These are phyloP conservation scores for Lyophyllum semitale DNA, from an alignment of 768 basidiomycete genomes.

Conservation along the genomic window DNA sequence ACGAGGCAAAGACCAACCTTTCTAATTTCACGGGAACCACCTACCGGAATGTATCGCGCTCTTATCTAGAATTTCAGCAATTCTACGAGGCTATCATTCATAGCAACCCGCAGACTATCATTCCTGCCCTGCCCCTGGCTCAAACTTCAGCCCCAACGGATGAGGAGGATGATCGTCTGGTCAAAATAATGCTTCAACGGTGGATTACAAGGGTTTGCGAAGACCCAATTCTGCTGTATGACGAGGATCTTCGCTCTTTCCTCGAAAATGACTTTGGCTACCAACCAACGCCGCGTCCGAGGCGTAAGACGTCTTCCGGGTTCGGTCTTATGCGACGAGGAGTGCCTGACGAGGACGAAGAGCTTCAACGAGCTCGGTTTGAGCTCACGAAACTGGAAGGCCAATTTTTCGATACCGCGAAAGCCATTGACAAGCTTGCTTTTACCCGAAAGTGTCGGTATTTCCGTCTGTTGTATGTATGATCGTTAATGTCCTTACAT, in stretches of 20 bases:
- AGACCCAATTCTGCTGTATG: constrained; percentile 82
- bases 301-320: constrained; percentile 71
- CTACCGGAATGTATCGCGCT: constrained; percentile 93
- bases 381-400: constrained; percentile 91
- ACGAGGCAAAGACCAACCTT: constrained; percentile 75
- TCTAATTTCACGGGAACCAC: constrained; percentile 86
- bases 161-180: constrained; percentile 96
- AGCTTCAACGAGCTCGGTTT: constrained; percentile 85
- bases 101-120: constrained; percentile 94
- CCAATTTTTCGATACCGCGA: constrained; percentile 91
- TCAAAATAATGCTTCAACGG: constrained; percentile 91
- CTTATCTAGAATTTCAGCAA: constrained; percentile 92
- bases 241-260: constrained; percentile 94
- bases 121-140: constrained; percentile 93
- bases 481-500: constrained; percentile 3
- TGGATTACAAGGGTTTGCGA: constrained; percentile 95
- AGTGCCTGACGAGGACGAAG: constrained; percentile 94
- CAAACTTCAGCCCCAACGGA: constrained; percentile 97
- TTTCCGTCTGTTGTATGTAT: constrained; percentile 1
- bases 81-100: constrained; percentile 90
- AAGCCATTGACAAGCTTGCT: constrained; percentile 86
- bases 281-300: constrained; percentile 77
- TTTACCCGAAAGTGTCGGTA: constrained; percentile 72
- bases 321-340: constrained; percentile 77
- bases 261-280: constrained; percentile 98